Conservation (phyloP, 129 eudicot genomes). For the Solidago caesia region DNA sequence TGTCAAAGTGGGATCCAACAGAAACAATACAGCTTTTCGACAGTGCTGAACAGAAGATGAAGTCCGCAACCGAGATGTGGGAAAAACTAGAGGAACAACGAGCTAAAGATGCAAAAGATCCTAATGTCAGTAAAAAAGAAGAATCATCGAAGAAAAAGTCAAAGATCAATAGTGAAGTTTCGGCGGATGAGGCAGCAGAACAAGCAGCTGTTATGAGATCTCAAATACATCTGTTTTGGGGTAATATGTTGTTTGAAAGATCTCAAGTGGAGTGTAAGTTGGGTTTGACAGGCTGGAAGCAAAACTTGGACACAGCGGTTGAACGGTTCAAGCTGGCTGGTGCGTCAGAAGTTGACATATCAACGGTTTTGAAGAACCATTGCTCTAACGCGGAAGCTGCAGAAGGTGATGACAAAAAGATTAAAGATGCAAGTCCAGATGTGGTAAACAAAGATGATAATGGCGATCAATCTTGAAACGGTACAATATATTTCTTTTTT, state of each 20-base stretch:
- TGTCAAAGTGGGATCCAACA: constrained; percentile 74
- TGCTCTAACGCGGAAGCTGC: constrained; percentile 67
- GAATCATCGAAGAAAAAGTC: constrained; percentile 61
- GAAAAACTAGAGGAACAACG: constrained; percentile 93
- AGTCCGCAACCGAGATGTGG: constrained; percentile 92
- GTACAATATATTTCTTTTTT: constrained; percentile 6
- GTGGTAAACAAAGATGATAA: constrained; percentile 27
- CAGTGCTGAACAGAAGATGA: constrained; percentile 94
- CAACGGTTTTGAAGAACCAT: constrained; percentile 80
- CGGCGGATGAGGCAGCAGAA: constrained; percentile 82
- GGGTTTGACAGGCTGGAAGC: constrained; percentile 66
- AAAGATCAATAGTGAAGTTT: constrained; percentile 54
- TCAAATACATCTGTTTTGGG: constrained; percentile 96
- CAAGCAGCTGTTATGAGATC: constrained; percentile 96
- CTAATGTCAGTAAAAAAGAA: constrained; percentile 60
- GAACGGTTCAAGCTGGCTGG: constrained; percentile 92
- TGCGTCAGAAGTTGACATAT: constrained; percentile 82
- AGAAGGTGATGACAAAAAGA: constrained; percentile 44
- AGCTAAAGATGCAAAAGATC: constrained; percentile 81
- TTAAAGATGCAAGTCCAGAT: constrained; percentile 23
- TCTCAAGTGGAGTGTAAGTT: constrained; percentile 90
- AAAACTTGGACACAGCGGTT: constrained; percentile 73
- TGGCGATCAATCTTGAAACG: constrained; percentile 29
- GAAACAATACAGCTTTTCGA: constrained; percentile 80
- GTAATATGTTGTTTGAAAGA: constrained; percentile 94